These are phyloP conservation scores for Colletotrichum gloeosporioides DNA, from an alignment of 2,329 filamentous ascomycete genomes.

Conservation along the genomic window DNA sequence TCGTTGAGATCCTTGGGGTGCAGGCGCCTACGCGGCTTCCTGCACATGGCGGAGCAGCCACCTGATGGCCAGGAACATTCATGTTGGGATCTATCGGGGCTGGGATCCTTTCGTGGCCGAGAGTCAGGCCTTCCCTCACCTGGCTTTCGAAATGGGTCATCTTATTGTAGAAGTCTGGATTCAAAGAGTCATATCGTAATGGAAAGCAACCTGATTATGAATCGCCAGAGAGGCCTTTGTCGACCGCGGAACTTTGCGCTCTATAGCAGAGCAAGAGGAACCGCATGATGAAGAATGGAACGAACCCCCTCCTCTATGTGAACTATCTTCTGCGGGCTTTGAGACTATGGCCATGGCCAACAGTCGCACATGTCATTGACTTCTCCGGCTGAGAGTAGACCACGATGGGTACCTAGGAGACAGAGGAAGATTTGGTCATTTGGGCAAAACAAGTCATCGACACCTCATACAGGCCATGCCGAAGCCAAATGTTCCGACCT, in stretches of 20 bases:
- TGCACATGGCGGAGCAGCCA: neutral
- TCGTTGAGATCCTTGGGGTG: too few species aligned
- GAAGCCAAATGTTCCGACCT: neutral
- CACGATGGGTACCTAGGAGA: neutral
- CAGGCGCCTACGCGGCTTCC: too few species aligned
- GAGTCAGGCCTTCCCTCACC: neutral
- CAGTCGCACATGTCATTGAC: neutral
- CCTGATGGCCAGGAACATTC: rapidly evolving
- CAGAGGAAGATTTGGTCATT: neutral
- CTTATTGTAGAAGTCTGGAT: rapidly evolving
- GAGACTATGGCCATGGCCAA: neutral
- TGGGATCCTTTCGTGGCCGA: too few species aligned
- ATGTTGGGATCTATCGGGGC: neutral
- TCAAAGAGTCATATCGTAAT: rapidly evolving
- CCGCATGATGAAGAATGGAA: neutral
- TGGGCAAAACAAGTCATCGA: neutral
- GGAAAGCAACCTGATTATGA: too few species aligned
- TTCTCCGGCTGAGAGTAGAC: neutral
- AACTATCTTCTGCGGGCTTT: neutral
- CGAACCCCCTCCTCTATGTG: rapidly evolving
- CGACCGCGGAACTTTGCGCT: too few species aligned
- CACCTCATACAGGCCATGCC: neutral
- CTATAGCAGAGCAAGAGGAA: neutral
- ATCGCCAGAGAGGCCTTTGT: too few species aligned
- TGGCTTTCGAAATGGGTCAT: neutral